Evolutionary conservation across 179 eudicot genomes (phyloP), one percentile per base, ranked within the genome.

Genomic region (Spergularia azorica): DNA sequence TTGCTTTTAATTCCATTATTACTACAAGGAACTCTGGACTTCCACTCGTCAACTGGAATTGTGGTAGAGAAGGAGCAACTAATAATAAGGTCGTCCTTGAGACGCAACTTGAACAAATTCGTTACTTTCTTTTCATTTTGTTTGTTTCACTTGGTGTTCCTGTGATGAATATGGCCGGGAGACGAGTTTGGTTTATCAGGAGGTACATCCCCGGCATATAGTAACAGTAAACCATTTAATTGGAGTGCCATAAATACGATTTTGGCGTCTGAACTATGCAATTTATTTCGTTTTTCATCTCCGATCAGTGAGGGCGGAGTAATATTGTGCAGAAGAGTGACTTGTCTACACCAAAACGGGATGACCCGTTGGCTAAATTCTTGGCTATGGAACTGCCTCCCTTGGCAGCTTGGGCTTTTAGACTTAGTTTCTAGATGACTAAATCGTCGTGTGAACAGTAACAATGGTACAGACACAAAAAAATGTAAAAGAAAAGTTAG

Each of bases 31-130:
- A 89, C 74, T 83, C 36, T 17, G 97, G 98, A 58, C 89, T 95
- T 63, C 73, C 97, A 14, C 93, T 95, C 7, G 97, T 95, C 48
- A 98, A 93, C 77, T 96, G 99, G 98, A 96, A 96, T 52, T 94
- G 97, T 71, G 99, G 99, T 18, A 94, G 86, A 85, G 99, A 96
- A 79, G 99, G 98, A 8, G 88, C 94, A 66, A 96, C 99, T 13
- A 87, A 78, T 56, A 83, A 87, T n/a, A 76, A 82, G 60, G 56
- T 76, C 16, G 90, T 95, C 65, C 96, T 95, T 10, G 88, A 87
- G 71, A 88, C 67, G 59, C 91, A 98, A 43, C 94, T 96, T 15
- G 90, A 89, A 81, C 99, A 96, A 79, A 87, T 89, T 17, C 91
- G 97, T 3, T 91, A 94, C 79, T 90, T 85, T 74, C 89, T 91